Percentiles rank a stretch among this genome's conserved stretches.
phyloP scores from a whole-genome alignment of 768 basidiomycete species.

The Kwoniella sp. region DNA sequence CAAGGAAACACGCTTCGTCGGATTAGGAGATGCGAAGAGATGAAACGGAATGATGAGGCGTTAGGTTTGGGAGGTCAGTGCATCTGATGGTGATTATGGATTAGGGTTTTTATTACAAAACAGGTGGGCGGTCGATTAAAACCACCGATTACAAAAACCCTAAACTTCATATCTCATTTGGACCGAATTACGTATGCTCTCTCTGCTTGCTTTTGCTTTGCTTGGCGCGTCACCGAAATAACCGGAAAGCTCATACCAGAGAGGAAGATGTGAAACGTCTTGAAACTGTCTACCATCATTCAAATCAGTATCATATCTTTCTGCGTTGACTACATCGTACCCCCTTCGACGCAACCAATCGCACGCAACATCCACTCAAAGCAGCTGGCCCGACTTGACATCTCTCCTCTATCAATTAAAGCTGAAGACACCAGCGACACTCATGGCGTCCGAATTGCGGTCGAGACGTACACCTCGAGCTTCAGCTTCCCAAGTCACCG shows the following conservation, averaged over 20 bases:
- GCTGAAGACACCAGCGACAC: too few relatives aligned
- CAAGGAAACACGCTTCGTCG: conserved; percentile 1
- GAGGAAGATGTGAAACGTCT: not conserved
- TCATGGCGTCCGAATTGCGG: not conserved
- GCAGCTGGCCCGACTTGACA: too few relatives aligned
- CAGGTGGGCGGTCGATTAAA: too few relatives aligned
- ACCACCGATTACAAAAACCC: not conserved
- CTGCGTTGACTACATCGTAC: too few relatives aligned
- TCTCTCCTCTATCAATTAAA: too few relatives aligned
- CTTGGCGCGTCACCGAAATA: conserved; percentile 2
- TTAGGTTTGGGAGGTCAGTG: not conserved
- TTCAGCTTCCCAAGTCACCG: not conserved
- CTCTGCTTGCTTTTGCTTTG: too few relatives aligned
- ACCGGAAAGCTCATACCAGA: not conserved
- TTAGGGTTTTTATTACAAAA: too few relatives aligned
- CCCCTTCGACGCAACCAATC: too few relatives aligned
- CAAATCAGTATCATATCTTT: not conserved
- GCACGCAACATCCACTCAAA: too few relatives aligned
- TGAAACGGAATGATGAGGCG: not conserved
- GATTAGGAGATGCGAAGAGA: not conserved
- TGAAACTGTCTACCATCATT: not conserved
- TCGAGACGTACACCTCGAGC: not conserved
- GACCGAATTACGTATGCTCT: not conserved
- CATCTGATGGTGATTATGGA: not conserved
- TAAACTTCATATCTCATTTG: not conserved